phyloP scores from a whole-genome alignment of 1,284 basidiomycete genomes.

The Gymnopus androsaceus region DNA sequence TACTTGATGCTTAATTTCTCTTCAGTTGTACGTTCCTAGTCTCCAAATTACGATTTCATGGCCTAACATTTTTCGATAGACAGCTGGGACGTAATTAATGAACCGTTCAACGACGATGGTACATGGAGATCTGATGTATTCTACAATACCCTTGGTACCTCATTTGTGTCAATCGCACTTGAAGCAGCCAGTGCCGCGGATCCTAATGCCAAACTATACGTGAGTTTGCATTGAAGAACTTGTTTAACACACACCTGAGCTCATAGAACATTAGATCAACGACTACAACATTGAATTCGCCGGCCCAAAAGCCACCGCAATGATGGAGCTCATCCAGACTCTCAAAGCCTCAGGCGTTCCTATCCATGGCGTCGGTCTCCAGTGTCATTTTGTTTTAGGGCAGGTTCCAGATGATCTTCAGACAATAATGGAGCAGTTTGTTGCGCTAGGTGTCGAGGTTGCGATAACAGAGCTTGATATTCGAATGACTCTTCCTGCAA shows the following conservation, averaged over 20 bases:
- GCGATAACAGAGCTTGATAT: slow-evolving; percentile 63
- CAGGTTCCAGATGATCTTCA: slow-evolving; percentile 40
- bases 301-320: slow-evolving; percentile 53
- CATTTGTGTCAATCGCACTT: slow-evolving; percentile 41
- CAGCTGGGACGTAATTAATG: slow-evolving; percentile 41
- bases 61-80: slow-evolving; percentile 13
- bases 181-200: slow-evolving; percentile 43
- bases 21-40: no score
- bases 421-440: slow-evolving; percentile 45
- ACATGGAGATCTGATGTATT: slow-evolving; percentile 30
- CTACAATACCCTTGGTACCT: slow-evolving; percentile 36
- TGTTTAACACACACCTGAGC: no score
- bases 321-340: slow-evolving; percentile 49
- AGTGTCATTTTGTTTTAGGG: slow-evolving; percentile 55
- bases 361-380: slow-evolving; percentile 59
- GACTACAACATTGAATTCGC: slow-evolving; percentile 57
- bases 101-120: slow-evolving; percentile 58
- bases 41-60: not conserved
- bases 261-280: slow-evolving; percentile 46
- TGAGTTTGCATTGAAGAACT: no score
- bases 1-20: no score
- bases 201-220: slow-evolving; percentile 42
- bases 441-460: no score
- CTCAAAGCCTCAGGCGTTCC: slow-evolving; percentile 48
- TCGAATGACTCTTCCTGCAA: slow-evolving; percentile 56